Percentiles rank a stretch among this genome's conserved stretches.
phyloP scores from a whole-genome alignment of 1,284 basidiomycete genomes.

The Ceratobasidium sp. region DNA sequence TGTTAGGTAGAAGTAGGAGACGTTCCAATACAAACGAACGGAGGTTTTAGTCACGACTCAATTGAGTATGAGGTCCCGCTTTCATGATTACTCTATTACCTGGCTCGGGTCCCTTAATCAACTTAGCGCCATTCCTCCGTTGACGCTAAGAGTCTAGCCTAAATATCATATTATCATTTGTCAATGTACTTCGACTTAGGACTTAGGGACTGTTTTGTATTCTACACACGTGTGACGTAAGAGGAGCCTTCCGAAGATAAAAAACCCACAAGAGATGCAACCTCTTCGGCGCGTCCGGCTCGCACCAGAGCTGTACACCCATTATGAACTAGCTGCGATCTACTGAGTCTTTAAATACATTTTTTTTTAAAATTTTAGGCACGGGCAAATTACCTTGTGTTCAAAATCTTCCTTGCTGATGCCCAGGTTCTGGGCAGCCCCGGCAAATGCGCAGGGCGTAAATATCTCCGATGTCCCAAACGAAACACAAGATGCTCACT shows the following conservation, averaged over 20 bases:
- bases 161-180: background rate
- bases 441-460: conserved; percentile 15
- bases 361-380: too few relatives aligned
- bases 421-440: background rate
- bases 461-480: background rate
- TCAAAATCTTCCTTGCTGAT: conserved; percentile 29
- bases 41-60: too few relatives aligned
- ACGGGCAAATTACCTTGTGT: conserved; percentile 40
- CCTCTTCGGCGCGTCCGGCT: conserved; percentile 49
- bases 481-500: conserved; percentile 18
- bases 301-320: too few relatives aligned
- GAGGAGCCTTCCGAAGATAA: conserved; percentile 50
- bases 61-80: too few relatives aligned
- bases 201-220: background rate
- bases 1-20: too few relatives aligned
- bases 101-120: too few relatives aligned
- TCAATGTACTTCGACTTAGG: background rate
- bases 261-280: conserved; percentile 46
- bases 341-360: background rate
- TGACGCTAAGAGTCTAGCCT: conserved; percentile 1
- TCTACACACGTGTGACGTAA: conserved; percentile 50
- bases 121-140: conserved; percentile 2
- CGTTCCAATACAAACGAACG: too few relatives aligned
- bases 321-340: conserved; percentile 10
- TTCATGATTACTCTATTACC: too few relatives aligned